phyloP scores from a whole-genome alignment of 2,329 filamentous ascomycete species.

The Penicillium psychrosexuale region DNA sequence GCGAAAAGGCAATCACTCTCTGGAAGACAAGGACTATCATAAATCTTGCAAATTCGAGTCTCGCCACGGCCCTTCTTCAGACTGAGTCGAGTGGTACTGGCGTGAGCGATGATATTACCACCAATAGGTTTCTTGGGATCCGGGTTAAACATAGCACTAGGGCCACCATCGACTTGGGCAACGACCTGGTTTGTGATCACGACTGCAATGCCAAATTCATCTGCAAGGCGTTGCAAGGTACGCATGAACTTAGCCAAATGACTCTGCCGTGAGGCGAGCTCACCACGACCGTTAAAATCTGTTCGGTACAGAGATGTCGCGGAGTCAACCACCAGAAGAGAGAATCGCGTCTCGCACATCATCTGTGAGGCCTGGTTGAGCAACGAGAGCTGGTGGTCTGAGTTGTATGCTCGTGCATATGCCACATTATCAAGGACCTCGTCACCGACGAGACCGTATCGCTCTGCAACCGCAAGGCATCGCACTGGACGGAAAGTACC shows the following conservation, averaged over 20 bases:
- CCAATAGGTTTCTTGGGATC: constrained; percentile 99
- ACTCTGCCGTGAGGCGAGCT: constrained; percentile 83
- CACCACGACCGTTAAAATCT: constrained; percentile 93
- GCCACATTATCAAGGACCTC: constrained; percentile 98
- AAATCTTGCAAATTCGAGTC: constrained; percentile 98
- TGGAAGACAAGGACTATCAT: constrained; percentile 94
- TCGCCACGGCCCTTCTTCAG: constrained; percentile 93
- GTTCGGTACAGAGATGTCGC: constrained; percentile 94
- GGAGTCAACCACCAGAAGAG: constrained; percentile 90
- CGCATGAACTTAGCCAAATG: constrained; percentile 52
- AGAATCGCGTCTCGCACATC: constrained; percentile 99
- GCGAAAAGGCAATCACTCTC: constrained; percentile 97
- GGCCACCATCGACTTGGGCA: constrained; percentile 93
- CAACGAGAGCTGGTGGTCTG: constrained; percentile 92
- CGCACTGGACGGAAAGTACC: constrained; percentile 94
- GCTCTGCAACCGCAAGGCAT: constrained; percentile 83
- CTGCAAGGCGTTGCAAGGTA: constrained; percentile 52
- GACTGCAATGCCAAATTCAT: constrained; percentile 91
- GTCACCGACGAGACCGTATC: constrained; percentile 91
- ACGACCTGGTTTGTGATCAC: constrained; percentile 99
- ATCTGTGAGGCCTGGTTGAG: constrained; percentile 93
- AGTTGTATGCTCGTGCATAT: constrained; percentile 97
- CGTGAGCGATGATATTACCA: constrained; percentile 97
- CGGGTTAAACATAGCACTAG: constrained; percentile 97
- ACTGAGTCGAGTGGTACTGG: constrained; percentile 89